Conservation (phyloP, 2,329 filamentous ascomycete genomes). For the Rhynchosporium agropyri region DNA sequence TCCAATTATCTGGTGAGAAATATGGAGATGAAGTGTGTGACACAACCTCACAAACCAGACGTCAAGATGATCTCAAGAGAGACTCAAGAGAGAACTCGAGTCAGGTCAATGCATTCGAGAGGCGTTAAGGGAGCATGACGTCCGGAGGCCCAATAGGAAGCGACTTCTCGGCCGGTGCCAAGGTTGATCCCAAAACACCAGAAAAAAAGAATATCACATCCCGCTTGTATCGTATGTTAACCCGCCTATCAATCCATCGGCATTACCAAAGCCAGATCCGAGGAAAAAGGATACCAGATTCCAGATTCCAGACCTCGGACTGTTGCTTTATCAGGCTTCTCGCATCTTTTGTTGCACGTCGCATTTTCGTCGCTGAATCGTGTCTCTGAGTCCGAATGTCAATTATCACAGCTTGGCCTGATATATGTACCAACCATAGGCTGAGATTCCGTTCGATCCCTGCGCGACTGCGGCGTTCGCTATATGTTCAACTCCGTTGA, state of each 20-base stretch:
- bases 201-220: background rate
- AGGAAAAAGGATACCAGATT: background rate
- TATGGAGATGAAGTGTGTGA: constrained; percentile 3
- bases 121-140: constrained; percentile 3
- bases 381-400: background rate
- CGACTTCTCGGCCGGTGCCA: background rate
- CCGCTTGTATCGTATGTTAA: background rate
- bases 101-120: constrained; percentile 4
- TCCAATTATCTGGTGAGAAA: background rate
- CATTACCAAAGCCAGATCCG: background rate
- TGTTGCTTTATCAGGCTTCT: background rate
- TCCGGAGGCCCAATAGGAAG: constrained; percentile 7
- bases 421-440: constrained; percentile 4
- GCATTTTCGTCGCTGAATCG: constrained; percentile 15
- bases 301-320: constrained; percentile 3
- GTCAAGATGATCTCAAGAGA: background rate
- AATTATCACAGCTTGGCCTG: background rate
- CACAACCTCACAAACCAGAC: background rate
- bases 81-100: constrained; percentile 7
- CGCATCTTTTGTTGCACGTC: constrained; percentile 15
- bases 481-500: no score
- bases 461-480: no score
- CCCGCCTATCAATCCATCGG: background rate
- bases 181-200: background rate
- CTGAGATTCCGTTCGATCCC: no score